Percentiles rank a stretch among this genome's conserved stretches.
Conservation (phyloP, 805 yeast genomes). For the Candida silvicultrix region DNA sequence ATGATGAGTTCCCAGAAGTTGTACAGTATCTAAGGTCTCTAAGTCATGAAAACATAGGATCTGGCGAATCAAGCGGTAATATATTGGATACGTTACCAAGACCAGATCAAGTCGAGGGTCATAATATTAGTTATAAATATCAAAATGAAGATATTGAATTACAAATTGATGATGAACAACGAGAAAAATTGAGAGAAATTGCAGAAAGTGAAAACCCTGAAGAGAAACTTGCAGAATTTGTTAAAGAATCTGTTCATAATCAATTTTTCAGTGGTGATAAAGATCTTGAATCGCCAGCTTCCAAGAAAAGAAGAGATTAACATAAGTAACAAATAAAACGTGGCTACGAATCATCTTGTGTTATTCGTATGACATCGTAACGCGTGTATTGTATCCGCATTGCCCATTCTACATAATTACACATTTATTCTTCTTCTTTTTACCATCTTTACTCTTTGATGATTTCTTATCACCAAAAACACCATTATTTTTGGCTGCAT, state of each 20-base stretch:
- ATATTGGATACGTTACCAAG: conserved; percentile 11
- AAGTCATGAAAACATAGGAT: conserved; percentile 18
- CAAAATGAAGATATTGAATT: conserved; percentile 38
- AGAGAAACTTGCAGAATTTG: conserved; percentile 62
- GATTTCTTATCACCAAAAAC: not conserved
- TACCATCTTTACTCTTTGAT: conserved; percentile 7
- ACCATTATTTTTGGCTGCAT: not conserved
- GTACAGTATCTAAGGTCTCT: conserved; percentile 52
- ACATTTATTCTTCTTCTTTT: conserved; percentile 4
- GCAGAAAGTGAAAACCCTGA: conserved; percentile 79
- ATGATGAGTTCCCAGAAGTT: conserved; percentile 78
- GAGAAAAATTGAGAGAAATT: conserved; percentile 61
- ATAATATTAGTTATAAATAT: conserved; percentile 52
- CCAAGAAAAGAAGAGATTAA: conserved; percentile 29
- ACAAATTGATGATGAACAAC: conserved; percentile 46
- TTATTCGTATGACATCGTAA: not conserved
- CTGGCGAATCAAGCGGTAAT: not conserved
- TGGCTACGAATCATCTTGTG: not conserved
- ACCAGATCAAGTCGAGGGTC: conserved; percentile 24
- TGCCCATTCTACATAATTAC: not conserved
- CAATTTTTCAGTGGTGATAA: conserved; percentile 29
- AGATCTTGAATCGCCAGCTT: conserved; percentile 17
- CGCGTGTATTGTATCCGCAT: no score
- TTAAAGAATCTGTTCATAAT: conserved; percentile 58
- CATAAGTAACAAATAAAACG: not conserved